Evolutionary conservation across 1,139 yeast species (phyloP).

Genomic region (Geotrichum citri-aurantii): DNA sequence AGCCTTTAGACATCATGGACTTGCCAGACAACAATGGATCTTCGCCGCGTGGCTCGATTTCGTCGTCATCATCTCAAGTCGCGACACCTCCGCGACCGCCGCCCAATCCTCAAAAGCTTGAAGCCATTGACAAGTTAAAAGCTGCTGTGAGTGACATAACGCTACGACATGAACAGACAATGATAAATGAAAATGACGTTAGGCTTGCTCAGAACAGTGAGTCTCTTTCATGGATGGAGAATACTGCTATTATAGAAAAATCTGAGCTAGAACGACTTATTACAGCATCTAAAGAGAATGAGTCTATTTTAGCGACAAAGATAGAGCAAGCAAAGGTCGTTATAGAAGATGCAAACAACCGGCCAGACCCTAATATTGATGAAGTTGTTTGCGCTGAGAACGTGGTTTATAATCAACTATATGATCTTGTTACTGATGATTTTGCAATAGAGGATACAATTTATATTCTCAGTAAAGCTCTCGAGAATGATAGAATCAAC

Average conservation of each 20-base stretch:
- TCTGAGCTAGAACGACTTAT: constrained; percentile 69
- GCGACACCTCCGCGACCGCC: constrained; percentile 23
- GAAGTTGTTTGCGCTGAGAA: constrained; percentile 44
- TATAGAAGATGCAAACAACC: constrained; percentile 31
- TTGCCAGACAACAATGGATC: constrained; percentile 10
- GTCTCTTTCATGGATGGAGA: constrained; percentile 30
- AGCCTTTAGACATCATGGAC: constrained; percentile 23
- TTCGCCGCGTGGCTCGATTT: background rate
- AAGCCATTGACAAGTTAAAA: constrained; percentile 26
- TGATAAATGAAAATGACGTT: constrained; percentile 52
- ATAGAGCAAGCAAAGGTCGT: constrained; percentile 32
- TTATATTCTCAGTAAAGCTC: constrained; percentile 54
- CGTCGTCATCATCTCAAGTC: constrained; percentile 6
- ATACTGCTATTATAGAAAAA: constrained; percentile 51
- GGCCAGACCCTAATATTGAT: constrained; percentile 39
- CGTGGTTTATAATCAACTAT: constrained; percentile 50
- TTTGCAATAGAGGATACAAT: constrained; percentile 64
- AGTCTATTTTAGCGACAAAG: constrained; percentile 30
- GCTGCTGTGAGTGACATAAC: constrained; percentile 8
- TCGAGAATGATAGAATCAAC: constrained; percentile 42
- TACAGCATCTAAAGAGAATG: constrained; percentile 33
- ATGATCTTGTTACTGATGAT: constrained; percentile 59
- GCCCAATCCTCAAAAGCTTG: constrained; percentile 27
- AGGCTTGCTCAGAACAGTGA: constrained; percentile 43
- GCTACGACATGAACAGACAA: constrained; percentile 33